Percentiles rank a stretch among this genome's conserved stretches.
Conservation (phyloP, 2,329 filamentous ascomycete genomes). For the Pestalotiopsis sp. region DNA sequence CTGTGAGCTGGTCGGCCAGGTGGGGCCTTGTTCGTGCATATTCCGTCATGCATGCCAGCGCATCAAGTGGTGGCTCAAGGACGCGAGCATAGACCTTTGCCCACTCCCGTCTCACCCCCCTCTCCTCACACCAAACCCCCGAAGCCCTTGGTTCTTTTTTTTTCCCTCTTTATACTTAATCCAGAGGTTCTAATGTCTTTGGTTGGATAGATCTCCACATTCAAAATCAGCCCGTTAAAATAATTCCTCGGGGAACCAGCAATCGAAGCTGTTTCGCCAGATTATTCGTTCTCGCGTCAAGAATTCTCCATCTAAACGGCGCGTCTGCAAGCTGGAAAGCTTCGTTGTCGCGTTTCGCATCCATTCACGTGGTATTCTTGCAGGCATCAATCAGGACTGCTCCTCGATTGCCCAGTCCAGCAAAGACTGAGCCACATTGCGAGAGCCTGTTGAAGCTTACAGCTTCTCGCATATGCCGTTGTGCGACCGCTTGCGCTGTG, state of each 20-base stretch:
- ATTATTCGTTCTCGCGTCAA: slow-evolving; percentile 32
- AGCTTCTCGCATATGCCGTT: slow-evolving; percentile 63
- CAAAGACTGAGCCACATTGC: slow-evolving; percentile 33
- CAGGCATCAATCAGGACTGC: slow-evolving; percentile 29
- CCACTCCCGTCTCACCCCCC: slow-evolving; percentile 32
- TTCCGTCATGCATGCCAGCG: slow-evolving; percentile 64
- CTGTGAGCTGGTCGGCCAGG: slow-evolving; percentile 46
- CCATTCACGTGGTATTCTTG: slow-evolving; percentile 27
- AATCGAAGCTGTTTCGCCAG: slow-evolving; percentile 36
- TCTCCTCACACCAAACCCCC: slow-evolving; percentile 30
- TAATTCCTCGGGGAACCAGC: slow-evolving; percentile 32
- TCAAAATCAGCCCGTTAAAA: slow-evolving; percentile 32
- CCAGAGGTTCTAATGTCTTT: slow-evolving; percentile 41
- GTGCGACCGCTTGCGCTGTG: slow-evolving; percentile 56
- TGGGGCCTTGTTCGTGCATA: slow-evolving; percentile 55
- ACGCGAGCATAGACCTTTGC: slow-evolving; percentile 40
- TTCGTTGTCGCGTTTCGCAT: slow-evolving; percentile 24
- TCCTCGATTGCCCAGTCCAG: slow-evolving; percentile 17
- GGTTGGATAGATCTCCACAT: slow-evolving; percentile 45
- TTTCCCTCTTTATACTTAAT: slow-evolving; percentile 40
- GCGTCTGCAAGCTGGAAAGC: slow-evolving; percentile 27
- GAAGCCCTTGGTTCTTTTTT: slow-evolving; percentile 23
- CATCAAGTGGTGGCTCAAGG: slow-evolving; percentile 52
- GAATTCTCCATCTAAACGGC: slow-evolving; percentile 26
- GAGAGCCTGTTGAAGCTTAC: slow-evolving; percentile 42